These are phyloP conservation scores for Balansia obtecta DNA, from an alignment of 2,329 filamentous ascomycete species.

Conservation along the genomic window DNA sequence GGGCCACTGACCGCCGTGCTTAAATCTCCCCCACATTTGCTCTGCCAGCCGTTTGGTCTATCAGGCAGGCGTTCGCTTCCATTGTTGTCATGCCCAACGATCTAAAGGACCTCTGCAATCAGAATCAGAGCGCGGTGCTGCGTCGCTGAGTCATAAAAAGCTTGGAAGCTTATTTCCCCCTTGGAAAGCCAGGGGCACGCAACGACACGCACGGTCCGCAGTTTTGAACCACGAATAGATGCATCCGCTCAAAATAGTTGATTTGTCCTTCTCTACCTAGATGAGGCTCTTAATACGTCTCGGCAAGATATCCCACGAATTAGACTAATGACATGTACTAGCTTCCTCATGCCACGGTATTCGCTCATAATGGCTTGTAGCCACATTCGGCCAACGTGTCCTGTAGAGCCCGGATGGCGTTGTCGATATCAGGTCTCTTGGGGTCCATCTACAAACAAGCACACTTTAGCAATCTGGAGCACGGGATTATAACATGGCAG, in stretches of 20 bases:
- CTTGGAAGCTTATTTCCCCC: no score
- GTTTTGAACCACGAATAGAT: not conserved
- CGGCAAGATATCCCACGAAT: not conserved
- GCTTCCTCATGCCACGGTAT: not conserved
- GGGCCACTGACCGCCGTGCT: not conserved
- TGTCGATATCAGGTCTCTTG: conserved; percentile 68
- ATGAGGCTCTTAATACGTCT: not conserved
- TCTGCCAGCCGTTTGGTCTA: not conserved
- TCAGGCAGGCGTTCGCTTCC: not conserved
- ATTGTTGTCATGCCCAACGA: not conserved
- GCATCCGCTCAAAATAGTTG: not conserved
- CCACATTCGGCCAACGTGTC: conserved; percentile 64
- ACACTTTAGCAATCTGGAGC: not conserved
- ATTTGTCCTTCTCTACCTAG: not conserved
- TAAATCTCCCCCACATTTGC: not conserved
- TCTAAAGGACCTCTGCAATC: not conserved
- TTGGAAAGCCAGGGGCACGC: no score
- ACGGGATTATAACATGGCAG: not conserved
- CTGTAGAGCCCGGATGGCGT: conserved; percentile 67
- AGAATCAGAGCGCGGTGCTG: not conserved
- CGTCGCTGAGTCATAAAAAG: no score
- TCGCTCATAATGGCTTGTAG: conserved; percentile 34
- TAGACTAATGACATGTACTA: not conserved
- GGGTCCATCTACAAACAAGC: conserved; percentile 48
- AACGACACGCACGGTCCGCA: not conserved